Conservation (phyloP, 768 basidiomycete genomes). For the Tephrocybe sp. region DNA sequence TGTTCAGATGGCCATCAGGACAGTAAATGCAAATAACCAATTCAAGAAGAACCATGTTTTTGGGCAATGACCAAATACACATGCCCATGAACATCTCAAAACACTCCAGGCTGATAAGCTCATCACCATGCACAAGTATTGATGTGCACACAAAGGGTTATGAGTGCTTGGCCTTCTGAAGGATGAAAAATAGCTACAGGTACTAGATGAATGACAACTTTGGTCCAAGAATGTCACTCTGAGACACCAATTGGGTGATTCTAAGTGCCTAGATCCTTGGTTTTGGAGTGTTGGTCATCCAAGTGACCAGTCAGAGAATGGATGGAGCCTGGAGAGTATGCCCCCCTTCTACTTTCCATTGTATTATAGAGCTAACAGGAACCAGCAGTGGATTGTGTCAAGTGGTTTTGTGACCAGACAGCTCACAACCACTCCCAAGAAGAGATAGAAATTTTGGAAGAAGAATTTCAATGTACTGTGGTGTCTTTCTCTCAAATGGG, state of each 20-base stretch:
- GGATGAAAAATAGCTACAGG: conserved; percentile 16
- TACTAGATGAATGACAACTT: conserved; percentile 16
- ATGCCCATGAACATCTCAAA: conserved; percentile 19
- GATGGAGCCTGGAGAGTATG: conserved; percentile 25
- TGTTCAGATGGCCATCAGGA: conserved; percentile 20
- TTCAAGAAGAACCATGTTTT: conserved; percentile 22
- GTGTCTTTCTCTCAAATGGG: conserved; percentile 8
- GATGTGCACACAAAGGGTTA: conserved; percentile 11
- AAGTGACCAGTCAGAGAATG: conserved; percentile 13
- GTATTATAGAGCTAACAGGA: background rate
- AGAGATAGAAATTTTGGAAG: conserved; percentile 27
- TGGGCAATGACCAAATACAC: conserved; percentile 24
- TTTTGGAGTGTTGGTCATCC: conserved; percentile 20
- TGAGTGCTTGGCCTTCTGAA: conserved; percentile 13
- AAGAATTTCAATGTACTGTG: conserved; percentile 20
- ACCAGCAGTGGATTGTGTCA: conserved; percentile 21
- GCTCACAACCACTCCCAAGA: conserved; percentile 22
- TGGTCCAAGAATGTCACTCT: conserved; percentile 18
- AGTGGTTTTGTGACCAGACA: conserved; percentile 28
- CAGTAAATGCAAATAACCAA: conserved; percentile 19
- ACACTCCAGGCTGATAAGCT: conserved; percentile 16
- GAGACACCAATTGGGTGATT: conserved; percentile 18
- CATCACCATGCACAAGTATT: conserved; percentile 18
- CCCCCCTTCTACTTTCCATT: background rate
- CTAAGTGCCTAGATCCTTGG: conserved; percentile 22